These are phyloP conservation scores for Nicotiana paniculata DNA, from an alignment of 257 asterid genomes.

Conservation along the genomic window DNA sequence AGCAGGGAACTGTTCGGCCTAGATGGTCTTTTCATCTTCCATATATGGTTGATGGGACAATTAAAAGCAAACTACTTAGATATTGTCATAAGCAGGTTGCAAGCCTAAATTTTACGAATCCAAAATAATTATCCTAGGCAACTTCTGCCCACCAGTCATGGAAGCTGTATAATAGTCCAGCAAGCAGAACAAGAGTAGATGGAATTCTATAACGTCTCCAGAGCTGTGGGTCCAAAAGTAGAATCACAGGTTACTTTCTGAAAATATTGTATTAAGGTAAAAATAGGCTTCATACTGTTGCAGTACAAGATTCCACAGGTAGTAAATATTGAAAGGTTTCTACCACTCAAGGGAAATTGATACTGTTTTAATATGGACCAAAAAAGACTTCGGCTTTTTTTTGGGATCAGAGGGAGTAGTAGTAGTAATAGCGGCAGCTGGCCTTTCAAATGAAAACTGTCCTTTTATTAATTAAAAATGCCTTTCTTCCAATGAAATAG, in stretches of 20 bases:
- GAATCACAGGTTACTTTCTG: not conserved
- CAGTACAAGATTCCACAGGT: not conserved
- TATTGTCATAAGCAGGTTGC: not conserved
- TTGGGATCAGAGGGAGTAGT: not conserved
- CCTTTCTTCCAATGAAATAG: not conserved
- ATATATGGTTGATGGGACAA: not conserved
- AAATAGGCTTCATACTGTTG: not conserved
- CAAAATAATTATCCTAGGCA: not conserved
- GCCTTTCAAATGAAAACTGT: not conserved
- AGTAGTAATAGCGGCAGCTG: not conserved
- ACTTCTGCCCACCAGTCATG: not conserved
- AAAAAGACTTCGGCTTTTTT: not conserved
- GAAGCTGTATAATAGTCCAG: not conserved
- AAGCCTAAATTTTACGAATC: not conserved
- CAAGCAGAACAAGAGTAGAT: not conserved
- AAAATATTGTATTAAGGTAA: not conserved
- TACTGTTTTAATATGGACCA: not conserved
- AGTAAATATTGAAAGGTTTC: not conserved
- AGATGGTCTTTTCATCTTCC: not conserved
- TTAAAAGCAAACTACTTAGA: not conserved
- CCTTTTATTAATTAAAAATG: not conserved
- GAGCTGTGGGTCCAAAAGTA: not conserved
- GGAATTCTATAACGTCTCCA: too few species aligned
- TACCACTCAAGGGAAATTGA: not conserved
- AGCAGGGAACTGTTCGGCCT: not conserved